phyloP scores from a whole-genome alignment of 2,329 filamentous ascomycete species.

The Lachnellula subtilissima region DNA sequence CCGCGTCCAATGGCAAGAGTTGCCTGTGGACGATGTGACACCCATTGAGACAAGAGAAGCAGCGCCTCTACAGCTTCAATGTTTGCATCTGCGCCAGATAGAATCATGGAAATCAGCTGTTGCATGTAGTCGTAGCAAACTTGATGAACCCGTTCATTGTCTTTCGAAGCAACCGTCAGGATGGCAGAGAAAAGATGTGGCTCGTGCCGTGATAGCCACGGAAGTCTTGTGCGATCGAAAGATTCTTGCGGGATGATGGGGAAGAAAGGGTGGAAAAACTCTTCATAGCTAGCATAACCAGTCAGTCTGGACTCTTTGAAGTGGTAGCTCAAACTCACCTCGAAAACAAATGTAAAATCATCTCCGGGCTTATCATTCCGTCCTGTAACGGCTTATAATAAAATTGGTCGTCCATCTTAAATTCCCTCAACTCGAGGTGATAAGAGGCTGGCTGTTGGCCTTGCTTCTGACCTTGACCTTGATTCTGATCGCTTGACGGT shows the following conservation, averaged over 20 bases:
- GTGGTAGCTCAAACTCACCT: slow-evolving; percentile 13
- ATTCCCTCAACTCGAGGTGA: slow-evolving; percentile 8
- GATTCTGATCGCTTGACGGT: slow-evolving; percentile 18
- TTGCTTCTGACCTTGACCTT: slow-evolving; percentile 9
- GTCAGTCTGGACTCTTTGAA: not conserved
- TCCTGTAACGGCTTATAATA: slow-evolving; percentile 28
- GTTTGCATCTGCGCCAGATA: slow-evolving; percentile 61
- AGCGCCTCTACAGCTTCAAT: slow-evolving; percentile 69
- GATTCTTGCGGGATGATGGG: slow-evolving; percentile 55
- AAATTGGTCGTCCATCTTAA: slow-evolving; percentile 21
- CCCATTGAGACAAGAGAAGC: slow-evolving; percentile 68
- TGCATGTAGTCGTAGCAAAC: slow-evolving; percentile 68
- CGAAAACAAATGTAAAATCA: slow-evolving; percentile 25
- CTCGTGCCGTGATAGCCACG: slow-evolving; percentile 50
- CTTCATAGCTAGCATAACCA: slow-evolving; percentile 20
- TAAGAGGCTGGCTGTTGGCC: slow-evolving; percentile 3
- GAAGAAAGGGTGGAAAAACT: slow-evolving; percentile 61
- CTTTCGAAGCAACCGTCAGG: slow-evolving; percentile 66
- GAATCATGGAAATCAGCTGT: slow-evolving; percentile 59
- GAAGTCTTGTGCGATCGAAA: slow-evolving; percentile 48
- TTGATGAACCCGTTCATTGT: slow-evolving; percentile 60
- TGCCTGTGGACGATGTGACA: slow-evolving; percentile 29
- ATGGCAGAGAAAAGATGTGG: slow-evolving; percentile 66
- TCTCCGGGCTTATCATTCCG: slow-evolving; percentile 23
- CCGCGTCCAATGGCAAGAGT: slow-evolving; percentile 54